These are phyloP conservation scores for Oleoguttula mirabilis DNA, from an alignment of 495 filamentous ascomycete genomes.

Conservation along the genomic window DNA sequence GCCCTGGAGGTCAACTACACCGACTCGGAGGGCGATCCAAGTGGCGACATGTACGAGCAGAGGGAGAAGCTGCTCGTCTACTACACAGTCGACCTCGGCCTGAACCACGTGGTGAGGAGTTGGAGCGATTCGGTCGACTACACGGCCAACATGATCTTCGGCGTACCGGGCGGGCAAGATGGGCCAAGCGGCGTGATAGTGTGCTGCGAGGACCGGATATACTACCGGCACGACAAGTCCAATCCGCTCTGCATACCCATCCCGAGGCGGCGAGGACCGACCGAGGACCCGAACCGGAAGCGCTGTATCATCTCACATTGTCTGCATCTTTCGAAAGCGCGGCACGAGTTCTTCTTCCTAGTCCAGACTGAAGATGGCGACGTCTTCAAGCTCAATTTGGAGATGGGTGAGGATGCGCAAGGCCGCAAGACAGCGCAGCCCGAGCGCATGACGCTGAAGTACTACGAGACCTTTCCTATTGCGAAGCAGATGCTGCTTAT, in stretches of 20 bases:
- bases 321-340: slow-evolving; percentile 72
- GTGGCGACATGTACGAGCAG: slow-evolving; percentile 67
- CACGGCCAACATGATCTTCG: slow-evolving; percentile 79
- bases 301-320: slow-evolving; percentile 76
- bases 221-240: slow-evolving; percentile 88
- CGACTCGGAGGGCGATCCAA: slow-evolving; percentile 81
- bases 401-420: slow-evolving; percentile 72
- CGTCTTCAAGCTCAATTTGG: slow-evolving; percentile 89
- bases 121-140: slow-evolving; percentile 92
- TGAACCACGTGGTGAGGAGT: slow-evolving; percentile 94
- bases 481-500: slow-evolving; percentile 78
- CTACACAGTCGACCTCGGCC: slow-evolving; percentile 89
- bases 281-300: slow-evolving; percentile 86
- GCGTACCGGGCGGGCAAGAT: slow-evolving; percentile 87
- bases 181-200: slow-evolving; percentile 91
- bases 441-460: slow-evolving; percentile 77
- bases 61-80: slow-evolving; percentile 86
- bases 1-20: slow-evolving; percentile 87
- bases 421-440: slow-evolving; percentile 72
- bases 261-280: slow-evolving; percentile 69
- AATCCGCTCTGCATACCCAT: slow-evolving; percentile 80
- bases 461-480: slow-evolving; percentile 90
- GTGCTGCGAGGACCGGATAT: slow-evolving; percentile 87
- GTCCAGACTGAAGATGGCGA: slow-evolving; percentile 94
- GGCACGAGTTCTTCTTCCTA: slow-evolving; percentile 96